Base-by-base conservation (phyloP, 495 filamentous ascomycete genomes). In the Podospora pseudopauciseta region DNA sequence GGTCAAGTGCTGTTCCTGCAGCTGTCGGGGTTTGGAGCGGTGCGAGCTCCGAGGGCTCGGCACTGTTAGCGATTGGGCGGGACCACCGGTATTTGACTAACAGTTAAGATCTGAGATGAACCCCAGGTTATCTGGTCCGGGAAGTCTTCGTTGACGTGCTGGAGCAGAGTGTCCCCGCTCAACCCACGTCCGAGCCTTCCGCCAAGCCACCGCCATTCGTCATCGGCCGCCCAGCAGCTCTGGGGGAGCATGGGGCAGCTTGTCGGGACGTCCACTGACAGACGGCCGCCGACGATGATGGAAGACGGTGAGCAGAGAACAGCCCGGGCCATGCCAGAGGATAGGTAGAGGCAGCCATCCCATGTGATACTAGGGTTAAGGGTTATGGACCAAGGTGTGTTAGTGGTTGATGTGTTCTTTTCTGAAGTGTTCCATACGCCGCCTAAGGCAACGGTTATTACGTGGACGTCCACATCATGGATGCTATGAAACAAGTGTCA, bases 101-200 rank as follows among this genome's bases (percentile, higher is more conserved):
- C 39, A 49, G 0, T 18, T 6, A 16, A 49, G 39, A 16, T 49
- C 15, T 49, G 15, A 49, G 39, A 56, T 57, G 39, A 32, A 32
- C 20, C 26, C 64, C 20, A 4, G 16, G 34, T 13, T 27, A 19
- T 56, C 27, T 58, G 72, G 59, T 68, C 71, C 69, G 69, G 68
- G 63, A 69, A 67, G 67, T 65, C 60, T 70, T 71, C 70, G 70
- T 71, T 71, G 63, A 66, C 60, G 53, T 64, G 53, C 63, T 64
- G 44, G 58, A 65, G 64, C 57, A 57, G 19, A 53, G 27, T 19
- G 32, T 23, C 67, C 70, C 55, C 28, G 68, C 55, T 13, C 63
- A 70, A 62, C 62, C 70, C 67, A 67, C 69, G 55, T 63, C 75
- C 75, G 75, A 73, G 68, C 9, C 75, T 68, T 74, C 74, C 75